These are phyloP conservation scores for Penicillium maclennaniae DNA, from an alignment of 495 filamentous ascomycete genomes.

Conservation along the genomic window DNA sequence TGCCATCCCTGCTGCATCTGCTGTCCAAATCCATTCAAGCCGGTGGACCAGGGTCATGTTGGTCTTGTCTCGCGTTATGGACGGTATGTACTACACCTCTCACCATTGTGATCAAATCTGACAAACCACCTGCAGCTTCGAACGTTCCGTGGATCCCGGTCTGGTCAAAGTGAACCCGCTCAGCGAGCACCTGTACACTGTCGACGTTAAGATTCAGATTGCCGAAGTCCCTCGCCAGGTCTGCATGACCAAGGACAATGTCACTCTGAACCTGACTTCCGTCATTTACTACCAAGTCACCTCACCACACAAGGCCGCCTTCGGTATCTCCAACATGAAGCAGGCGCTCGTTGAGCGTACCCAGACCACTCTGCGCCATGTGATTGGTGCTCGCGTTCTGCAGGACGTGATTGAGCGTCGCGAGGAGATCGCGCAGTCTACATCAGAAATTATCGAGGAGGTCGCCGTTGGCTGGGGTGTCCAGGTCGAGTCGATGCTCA, in stretches of 20 bases:
- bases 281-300: constrained; percentile 99
- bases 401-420: constrained; percentile 99
- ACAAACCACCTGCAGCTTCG: constrained; percentile 53
- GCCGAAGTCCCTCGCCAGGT: constrained; percentile 94
- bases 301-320: constrained; percentile 93
- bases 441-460: constrained; percentile 96
- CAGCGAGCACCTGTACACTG: constrained; percentile 79
- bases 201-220: constrained; percentile 99
- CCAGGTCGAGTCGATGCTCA: constrained; percentile 94
- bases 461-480: constrained; percentile 94
- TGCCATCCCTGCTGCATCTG: constrained; percentile 89
- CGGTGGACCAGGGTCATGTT: constrained; percentile 88
- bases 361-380: constrained; percentile 95
- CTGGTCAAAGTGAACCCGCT: constrained; percentile 98
- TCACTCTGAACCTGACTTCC: constrained; percentile 85
- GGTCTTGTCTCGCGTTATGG: constrained; percentile 95
- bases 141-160: constrained; percentile 93
- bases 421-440: constrained; percentile 91
- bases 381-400: constrained; percentile 91
- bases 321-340: constrained; percentile 91
- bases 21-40: constrained; percentile 96
- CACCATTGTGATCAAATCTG: not conserved
- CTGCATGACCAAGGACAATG: constrained; percentile 99
- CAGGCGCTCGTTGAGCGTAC: constrained; percentile 96
- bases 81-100: constrained; percentile 41